Evolutionary conservation across 495 filamentous ascomycete species (phyloP).

Genomic region (Penicillium lividum): DNA sequence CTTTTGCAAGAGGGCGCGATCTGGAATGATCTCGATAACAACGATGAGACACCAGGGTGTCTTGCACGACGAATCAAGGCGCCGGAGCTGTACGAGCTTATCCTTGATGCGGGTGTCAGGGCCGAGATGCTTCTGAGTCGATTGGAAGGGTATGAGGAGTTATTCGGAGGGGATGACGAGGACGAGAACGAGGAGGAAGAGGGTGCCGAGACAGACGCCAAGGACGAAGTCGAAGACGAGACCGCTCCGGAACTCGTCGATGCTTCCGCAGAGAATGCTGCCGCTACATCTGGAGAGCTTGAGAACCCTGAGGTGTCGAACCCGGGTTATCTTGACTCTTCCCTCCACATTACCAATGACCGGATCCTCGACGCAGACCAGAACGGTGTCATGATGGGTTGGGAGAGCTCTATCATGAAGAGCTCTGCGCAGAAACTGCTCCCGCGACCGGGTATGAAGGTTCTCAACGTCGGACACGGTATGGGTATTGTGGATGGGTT

Average conservation of each 20-base stretch:
- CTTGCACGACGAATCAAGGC: conserved; percentile 71
- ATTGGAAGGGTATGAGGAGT: conserved; percentile 73
- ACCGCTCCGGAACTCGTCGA: conserved; percentile 37
- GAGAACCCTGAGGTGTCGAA: conserved; percentile 54
- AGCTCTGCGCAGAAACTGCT: conserved; percentile 66
- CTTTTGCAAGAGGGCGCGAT: conserved; percentile 87
- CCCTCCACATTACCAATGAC: conserved; percentile 70
- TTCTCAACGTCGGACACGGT: conserved; percentile 92
- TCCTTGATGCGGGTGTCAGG: conserved; percentile 89
- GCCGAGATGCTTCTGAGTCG: conserved; percentile 82
- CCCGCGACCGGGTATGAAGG: conserved; percentile 59
- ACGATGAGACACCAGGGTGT: conserved; percentile 90
- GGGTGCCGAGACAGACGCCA: conserved; percentile 26
- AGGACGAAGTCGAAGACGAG: conserved; percentile 19
- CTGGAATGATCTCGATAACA: conserved; percentile 90
- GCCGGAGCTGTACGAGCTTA: conserved; percentile 73
- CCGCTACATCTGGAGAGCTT: conserved; percentile 14
- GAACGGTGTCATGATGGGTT: conserved; percentile 97
- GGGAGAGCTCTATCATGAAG: conserved; percentile 91
- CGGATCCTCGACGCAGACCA: conserved; percentile 75
- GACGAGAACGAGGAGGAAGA: conserved; percentile 40
- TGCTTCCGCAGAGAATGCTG: conserved; percentile 13
- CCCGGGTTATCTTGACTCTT: conserved; percentile 73
- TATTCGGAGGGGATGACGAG: conserved; percentile 64
- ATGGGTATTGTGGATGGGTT: conserved; percentile 94